These are phyloP conservation scores for Tetrahymena elliotti DNA, from an alignment of 73 alveolate species.

Conservation along the genomic window DNA sequence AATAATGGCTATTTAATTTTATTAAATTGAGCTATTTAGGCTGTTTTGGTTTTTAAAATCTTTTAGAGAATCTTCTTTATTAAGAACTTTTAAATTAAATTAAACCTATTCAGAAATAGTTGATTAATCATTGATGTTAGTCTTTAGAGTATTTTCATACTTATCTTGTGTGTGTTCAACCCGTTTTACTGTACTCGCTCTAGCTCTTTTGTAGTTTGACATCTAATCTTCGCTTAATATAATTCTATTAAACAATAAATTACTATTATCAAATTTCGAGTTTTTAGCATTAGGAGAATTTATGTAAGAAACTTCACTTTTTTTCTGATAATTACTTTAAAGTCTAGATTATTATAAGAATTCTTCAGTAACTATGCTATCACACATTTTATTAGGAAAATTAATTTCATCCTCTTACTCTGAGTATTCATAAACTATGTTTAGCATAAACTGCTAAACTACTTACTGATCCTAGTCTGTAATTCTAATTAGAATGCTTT, in stretches of 20 bases:
- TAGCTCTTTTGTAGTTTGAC: neutral
- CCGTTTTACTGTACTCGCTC: neutral
- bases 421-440: neutral
- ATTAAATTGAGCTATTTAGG: neutral
- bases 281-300: neutral
- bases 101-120: neutral
- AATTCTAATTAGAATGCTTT: neutral
- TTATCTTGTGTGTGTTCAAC: neutral
- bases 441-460: neutral
- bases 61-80: neutral
- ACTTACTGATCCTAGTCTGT: neutral
- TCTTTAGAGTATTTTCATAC: neutral
- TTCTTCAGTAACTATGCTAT: neutral
- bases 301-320: neutral
- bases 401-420: neutral
- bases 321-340: neutral
- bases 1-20: too few species aligned
- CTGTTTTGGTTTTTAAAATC: neutral
- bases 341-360: neutral
- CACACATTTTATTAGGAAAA: neutral
- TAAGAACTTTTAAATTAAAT: too few species aligned
- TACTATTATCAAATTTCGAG: neutral
- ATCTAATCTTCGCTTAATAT: neutral
- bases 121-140: neutral
- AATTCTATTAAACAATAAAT: too few species aligned